Conservation (phyloP, 176 grass and related monocot genomes). For the Tillandsia leiboldiana region DNA sequence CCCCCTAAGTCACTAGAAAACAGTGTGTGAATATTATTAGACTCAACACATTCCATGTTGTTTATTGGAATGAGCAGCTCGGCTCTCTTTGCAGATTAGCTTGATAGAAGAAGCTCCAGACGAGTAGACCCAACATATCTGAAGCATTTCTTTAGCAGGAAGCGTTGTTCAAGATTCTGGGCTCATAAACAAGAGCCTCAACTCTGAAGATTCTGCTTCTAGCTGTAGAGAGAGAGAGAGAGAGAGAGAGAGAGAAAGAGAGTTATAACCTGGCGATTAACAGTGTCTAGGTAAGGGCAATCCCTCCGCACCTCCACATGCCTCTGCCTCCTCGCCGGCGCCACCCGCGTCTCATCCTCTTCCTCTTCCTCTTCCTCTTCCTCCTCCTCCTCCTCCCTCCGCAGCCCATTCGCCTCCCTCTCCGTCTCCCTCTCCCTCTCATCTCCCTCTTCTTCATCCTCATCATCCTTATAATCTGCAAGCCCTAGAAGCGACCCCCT, state of each 20-base stretch:
- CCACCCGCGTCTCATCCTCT: conserved; percentile 20
- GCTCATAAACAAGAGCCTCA: neutral
- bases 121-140: no score
- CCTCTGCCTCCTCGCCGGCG: conserved; percentile 40
- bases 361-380: conserved; percentile 14
- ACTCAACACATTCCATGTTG: no score
- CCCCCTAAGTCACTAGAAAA: no score
- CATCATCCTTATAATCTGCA: conserved; percentile 41
- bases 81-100: no score
- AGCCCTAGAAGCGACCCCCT: conserved; percentile 34
- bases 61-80: no score
- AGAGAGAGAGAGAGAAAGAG: neutral
- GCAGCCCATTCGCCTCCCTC: neutral
- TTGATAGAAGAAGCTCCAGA: no score
- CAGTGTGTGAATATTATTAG: no score
- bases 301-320: conserved; percentile 73
- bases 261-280: conserved; percentile 82
- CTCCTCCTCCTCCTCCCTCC: conserved; percentile 3
- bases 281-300: conserved; percentile 96
- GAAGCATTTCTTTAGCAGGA: no score
- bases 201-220: neutral
- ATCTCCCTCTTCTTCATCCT: conserved; percentile 33
- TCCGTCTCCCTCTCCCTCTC: neutral
- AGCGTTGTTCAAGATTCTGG: no score
- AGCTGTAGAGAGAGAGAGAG: neutral